phyloP scores from a whole-genome alignment of 2,329 filamentous ascomycete genomes.

The Beauveria sp. region DNA sequence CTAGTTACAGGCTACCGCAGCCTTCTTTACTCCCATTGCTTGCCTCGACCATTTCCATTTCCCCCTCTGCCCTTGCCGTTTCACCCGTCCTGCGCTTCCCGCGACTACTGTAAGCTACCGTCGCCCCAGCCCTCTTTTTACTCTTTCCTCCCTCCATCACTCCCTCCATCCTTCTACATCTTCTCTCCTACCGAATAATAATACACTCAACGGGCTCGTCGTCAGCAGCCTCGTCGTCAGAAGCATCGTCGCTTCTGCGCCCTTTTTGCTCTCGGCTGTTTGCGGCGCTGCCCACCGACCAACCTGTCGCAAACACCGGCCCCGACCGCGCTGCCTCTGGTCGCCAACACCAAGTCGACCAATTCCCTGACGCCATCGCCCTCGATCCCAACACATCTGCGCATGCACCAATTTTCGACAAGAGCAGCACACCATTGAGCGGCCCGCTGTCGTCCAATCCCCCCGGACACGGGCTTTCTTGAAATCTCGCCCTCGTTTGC shows the following conservation, averaged over 20 bases:
- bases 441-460: neutral
- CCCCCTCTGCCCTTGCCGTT: constrained; percentile 3
- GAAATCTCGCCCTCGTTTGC: neutral
- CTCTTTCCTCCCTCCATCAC: neutral
- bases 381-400: neutral
- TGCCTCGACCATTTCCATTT: neutral
- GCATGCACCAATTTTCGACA: neutral
- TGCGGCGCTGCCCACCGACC: neutral
- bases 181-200: neutral
- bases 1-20: neutral
- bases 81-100: neutral
- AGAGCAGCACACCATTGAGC: neutral
- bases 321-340: neutral
- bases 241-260: too few species aligned
- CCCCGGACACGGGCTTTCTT: neutral
- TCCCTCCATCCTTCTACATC: neutral
- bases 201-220: neutral
- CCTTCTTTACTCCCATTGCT: neutral
- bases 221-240: neutral
- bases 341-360: neutral
- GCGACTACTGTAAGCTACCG: neutral
- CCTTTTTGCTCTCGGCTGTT: neutral
- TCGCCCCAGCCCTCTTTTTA: neutral
- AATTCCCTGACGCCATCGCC: neutral
- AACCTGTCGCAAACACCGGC: neutral